Base-by-base conservation (phyloP, 2,329 filamentous ascomycete genomes). In the Verticillium tricorpus region DNA sequence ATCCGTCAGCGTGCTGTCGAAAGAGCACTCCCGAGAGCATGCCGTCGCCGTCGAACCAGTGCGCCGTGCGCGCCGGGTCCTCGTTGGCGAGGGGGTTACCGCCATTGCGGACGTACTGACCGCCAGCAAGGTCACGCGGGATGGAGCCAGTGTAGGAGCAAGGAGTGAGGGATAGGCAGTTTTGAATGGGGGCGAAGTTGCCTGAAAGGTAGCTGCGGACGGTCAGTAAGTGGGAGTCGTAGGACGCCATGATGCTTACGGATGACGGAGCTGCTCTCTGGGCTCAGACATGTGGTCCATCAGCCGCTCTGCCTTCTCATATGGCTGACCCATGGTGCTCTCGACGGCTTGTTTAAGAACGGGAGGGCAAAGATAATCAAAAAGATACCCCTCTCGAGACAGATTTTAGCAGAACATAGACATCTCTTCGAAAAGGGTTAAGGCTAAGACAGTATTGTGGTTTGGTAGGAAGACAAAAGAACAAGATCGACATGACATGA, bases 41-140 rank as follows among this genome's bases (percentile, higher is more conserved):
- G 5, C 89, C 89, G 70, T 91, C 88, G 35, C 89, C 89, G 67
- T 91, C 89, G 64, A 91, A 91, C 88, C 88, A 91, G 69, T 91
- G 89, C 9, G 85, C 82, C 69, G 89, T 86, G 65, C 86, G 80
- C 45, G 81, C 82, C 2, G 85, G 71, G 60, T 89, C 83, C 25
- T 83, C 77, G 62, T 90, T 87, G 32, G 81, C 81, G 8, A 89
- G 77, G 6, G 89, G 88, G 67, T 91, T 91, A 32, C 85, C 86
- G 50, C 89, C 89, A 69, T 91, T 92, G 17, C 89, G 84, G 32
- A 91, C 84, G 68, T 91, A 91, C 72, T 91, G 83, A 14, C 89
- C 89, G 1, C 87, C 89, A 9, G 80, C 79, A 50, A 92, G 79
- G 64, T 90, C 88, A n/a, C 74, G 64, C 1, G 89, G 89, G 58